Base-by-base conservation (phyloP, 163 green algal genomes). In the Scenedesmus sp. region DNA sequence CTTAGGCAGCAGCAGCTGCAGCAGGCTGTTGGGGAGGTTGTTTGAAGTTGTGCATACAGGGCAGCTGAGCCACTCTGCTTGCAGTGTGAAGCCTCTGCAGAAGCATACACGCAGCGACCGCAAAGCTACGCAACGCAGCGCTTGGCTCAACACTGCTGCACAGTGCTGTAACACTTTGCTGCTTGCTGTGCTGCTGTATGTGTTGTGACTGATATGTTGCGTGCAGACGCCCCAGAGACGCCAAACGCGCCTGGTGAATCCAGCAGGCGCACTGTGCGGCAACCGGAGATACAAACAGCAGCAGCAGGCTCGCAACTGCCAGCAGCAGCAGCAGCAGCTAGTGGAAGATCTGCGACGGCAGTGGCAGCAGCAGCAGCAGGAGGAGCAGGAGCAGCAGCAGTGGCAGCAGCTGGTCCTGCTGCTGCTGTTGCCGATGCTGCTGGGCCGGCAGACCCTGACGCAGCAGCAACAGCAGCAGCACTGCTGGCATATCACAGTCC, bases 401-500 rank as follows among this genome's bases (percentile, higher is more conserved):
- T 77, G 18, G 67, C 67, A 34, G 67, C 67, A 77, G 67, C 67
- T 34, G 67, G 67, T 18, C 64, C 64, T 77, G 67, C 67, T 34
- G 67, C 67, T 77, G 7, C 67, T 77, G 67, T 46, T 46, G 34
- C 34, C 34, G 34, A 46, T 46, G 34, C 34, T 46, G 59, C 23
- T 52, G 70, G 4, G 23, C 70, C 70, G 4, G 70, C 70, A 15
- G 70, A 79, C 23, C 70, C 70, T 52, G 70, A 23, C 46, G 70
- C 70, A 79, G 70, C 70, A 79, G 70, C 70, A 7, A 23, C 70
- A 52, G 70, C 70, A 79, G 70, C 70, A 79, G 70, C 70, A 79
- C 70, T 79, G 70, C 70, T 79, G 70, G 70, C 70, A 46, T 79
- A 79, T 79, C 70, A 79, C 23, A 79, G 70, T 79, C 70, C 70